phyloP scores from a whole-genome alignment of 2,329 filamentous ascomycete species.

The Phialocephala subalpina region DNA sequence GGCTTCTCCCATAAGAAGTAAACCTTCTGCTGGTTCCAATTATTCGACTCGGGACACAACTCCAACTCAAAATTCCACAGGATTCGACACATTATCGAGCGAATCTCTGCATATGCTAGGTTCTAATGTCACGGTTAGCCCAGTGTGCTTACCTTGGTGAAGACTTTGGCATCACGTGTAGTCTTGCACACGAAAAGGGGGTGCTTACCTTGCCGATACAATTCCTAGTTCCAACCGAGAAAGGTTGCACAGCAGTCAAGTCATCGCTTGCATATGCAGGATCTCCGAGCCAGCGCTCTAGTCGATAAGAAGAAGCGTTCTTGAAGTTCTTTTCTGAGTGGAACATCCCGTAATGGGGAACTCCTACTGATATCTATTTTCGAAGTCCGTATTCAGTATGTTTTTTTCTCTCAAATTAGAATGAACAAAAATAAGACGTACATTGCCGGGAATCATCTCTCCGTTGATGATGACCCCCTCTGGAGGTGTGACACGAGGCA shows the following conservation, averaged over 20 bases:
- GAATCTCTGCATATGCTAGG: slow-evolving; percentile 35
- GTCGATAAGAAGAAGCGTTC: slow-evolving; percentile 39
- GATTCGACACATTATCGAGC: slow-evolving; percentile 29
- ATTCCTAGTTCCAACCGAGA: slow-evolving; percentile 17
- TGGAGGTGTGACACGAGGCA: slow-evolving; percentile 25
- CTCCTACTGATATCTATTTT: slow-evolving; percentile 6
- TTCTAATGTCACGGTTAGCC: neutral
- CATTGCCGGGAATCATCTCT: slow-evolving; percentile 24
- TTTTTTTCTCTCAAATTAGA: neutral
- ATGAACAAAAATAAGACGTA: slow-evolving; percentile 6
- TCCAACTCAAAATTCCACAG: slow-evolving; percentile 35
- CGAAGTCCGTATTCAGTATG: neutral
- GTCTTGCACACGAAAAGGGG: neutral
- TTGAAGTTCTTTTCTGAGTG: slow-evolving; percentile 20
- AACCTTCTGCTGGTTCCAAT: slow-evolving; percentile 30
- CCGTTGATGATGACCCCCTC: slow-evolving; percentile 29
- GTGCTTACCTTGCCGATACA: slow-evolving; percentile 26
- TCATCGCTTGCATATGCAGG: slow-evolving; percentile 25
- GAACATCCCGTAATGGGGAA: slow-evolving; percentile 3
- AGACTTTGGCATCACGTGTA: too few relatives aligned
- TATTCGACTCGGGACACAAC: slow-evolving; percentile 20
- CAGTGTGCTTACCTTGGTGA: too few relatives aligned
- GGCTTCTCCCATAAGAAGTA: slow-evolving; percentile 32
- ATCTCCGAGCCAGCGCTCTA: slow-evolving; percentile 45
- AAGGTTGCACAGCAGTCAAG: slow-evolving; percentile 21